Evolutionary conservation across 495 filamentous ascomycete species (phyloP).

Genomic region (Penicillium salamii): DNA sequence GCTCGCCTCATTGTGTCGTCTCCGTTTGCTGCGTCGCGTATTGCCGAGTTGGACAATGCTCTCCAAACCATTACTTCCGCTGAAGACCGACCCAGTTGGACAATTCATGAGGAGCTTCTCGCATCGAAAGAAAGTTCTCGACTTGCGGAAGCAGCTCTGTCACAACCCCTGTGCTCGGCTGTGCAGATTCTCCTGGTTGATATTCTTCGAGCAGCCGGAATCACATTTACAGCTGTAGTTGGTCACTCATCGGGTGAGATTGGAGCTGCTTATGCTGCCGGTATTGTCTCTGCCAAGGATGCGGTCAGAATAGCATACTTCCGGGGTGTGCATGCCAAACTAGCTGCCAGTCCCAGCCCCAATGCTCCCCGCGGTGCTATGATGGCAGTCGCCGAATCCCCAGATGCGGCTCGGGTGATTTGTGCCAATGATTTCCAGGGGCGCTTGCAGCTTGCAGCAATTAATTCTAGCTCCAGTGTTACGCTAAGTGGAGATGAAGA

Average conservation of each 20-base stretch:
- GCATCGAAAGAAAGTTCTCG: conserved; percentile 4
- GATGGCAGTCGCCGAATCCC: conserved; percentile 48
- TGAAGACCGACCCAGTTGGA: conserved; percentile 7
- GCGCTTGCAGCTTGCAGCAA: conserved; percentile 21
- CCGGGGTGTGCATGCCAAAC: conserved; percentile 30
- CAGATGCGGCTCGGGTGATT: conserved; percentile 43
- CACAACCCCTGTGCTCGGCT: conserved; percentile 39
- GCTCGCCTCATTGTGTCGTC: conserved; percentile 21
- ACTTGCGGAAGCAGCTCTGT: conserved; percentile 26
- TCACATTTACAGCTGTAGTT: conserved; percentile 17
- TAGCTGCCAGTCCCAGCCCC: not conserved
- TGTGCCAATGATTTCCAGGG: conserved; percentile 1
- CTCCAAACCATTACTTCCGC: not conserved
- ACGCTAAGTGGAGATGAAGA: conserved; percentile 32
- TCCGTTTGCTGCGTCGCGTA: not conserved
- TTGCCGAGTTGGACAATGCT: conserved; percentile 5
- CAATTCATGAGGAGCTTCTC: conserved; percentile 11
- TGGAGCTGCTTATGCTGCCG: conserved; percentile 33
- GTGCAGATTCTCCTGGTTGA: conserved; percentile 27
- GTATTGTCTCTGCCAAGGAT: conserved; percentile 17
- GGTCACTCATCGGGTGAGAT: conserved; percentile 37
- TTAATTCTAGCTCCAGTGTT: conserved; percentile 28
- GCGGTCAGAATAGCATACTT: conserved; percentile 51
- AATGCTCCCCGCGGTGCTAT: conserved; percentile 38
- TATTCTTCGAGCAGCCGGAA: conserved; percentile 11